phyloP scores from a whole-genome alignment of 495 filamentous ascomycete genomes.

The Tuber magnatum region DNA sequence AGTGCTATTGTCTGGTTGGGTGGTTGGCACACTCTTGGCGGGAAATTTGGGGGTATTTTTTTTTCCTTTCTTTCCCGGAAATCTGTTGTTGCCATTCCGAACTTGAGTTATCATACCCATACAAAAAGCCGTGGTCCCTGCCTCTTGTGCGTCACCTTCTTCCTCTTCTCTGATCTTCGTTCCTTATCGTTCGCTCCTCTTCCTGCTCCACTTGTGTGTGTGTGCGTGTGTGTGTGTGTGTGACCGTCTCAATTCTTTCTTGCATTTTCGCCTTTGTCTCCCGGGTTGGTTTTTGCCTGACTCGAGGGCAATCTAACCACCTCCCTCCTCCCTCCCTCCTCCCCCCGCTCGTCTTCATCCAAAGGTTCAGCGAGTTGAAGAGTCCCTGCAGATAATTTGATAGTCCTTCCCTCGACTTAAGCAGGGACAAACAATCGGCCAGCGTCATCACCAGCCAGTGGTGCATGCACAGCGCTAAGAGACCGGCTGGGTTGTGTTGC shows the following conservation, averaged over 20 bases:
- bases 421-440: constrained; percentile 25
- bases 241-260: background rate
- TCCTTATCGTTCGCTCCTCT: background rate
- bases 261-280: background rate
- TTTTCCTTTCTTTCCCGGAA: background rate
- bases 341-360: background rate
- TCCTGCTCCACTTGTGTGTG: background rate
- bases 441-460: constrained; percentile 29
- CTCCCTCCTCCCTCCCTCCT: background rate
- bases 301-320: background rate
- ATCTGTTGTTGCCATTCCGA: background rate
- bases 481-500: constrained; percentile 41
- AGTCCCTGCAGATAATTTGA: background rate
- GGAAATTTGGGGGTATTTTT: background rate
- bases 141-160: background rate
- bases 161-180: background rate
- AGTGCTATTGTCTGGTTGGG: background rate
- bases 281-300: background rate
- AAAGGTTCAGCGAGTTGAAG: background rate
- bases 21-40: background rate
- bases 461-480: constrained; percentile 41
- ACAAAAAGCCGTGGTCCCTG: background rate
- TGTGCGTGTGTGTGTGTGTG: too few species aligned
- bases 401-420: constrained; percentile 17
- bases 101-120: background rate